phyloP scores from a whole-genome alignment of 139 green algal genomes.

The Chlamydomonas sp. region DNA sequence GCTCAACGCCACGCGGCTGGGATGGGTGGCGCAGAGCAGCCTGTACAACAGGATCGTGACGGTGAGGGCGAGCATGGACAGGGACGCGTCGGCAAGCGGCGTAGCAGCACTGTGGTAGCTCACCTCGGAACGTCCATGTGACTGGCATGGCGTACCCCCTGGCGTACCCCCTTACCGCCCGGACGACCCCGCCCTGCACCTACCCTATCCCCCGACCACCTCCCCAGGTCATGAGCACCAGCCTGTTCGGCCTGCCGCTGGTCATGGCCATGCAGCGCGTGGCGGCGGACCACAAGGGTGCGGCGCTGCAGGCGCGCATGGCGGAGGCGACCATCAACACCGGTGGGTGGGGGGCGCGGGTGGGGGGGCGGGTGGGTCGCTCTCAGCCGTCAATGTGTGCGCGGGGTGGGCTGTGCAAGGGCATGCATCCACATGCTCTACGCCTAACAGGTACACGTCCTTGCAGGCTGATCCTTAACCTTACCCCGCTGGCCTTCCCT shows the following conservation, averaged over 20 bases:
- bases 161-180: neutral
- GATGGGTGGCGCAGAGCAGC: slow-evolving; percentile 7
- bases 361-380: neutral
- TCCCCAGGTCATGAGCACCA: neutral
- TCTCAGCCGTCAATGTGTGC: neutral
- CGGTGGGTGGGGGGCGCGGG: neutral
- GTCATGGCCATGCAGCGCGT: neutral
- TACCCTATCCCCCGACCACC: neutral
- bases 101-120: too few relatives aligned
- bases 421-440: neutral
- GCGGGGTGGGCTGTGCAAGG: neutral
- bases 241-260: neutral
- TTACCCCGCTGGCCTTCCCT: too few relatives aligned
- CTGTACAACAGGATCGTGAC: neutral
- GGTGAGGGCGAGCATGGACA: neutral
- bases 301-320: neutral
- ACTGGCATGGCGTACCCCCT: too few relatives aligned
- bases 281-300: neutral
- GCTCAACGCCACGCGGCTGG: slow-evolving; percentile 14
- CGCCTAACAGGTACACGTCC: too few relatives aligned
- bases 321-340: neutral
- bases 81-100: too few relatives aligned
- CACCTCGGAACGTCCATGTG: too few relatives aligned
- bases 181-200: neutral
- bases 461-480: too few relatives aligned